Evolutionary conservation across 2,329 filamentous ascomycete genomes (phyloP).

Genomic region (Aspergillus floridensis): DNA sequence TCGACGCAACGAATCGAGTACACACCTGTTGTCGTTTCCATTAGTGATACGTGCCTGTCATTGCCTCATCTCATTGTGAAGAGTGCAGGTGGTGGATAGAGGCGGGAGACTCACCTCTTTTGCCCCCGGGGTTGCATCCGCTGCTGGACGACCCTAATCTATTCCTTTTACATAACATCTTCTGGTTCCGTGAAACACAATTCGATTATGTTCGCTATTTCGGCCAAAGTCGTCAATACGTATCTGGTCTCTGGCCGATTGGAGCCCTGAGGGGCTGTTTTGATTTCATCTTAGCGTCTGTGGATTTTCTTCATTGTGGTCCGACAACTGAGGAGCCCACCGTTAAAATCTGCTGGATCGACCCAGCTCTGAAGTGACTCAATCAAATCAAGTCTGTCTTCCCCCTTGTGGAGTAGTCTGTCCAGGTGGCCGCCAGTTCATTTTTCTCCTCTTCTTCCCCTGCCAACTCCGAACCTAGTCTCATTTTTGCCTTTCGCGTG

Average conservation of each 20-base stretch:
- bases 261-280: neutral
- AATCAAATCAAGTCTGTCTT: slow-evolving; percentile 1
- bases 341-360: neutral
- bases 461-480: neutral
- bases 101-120: neutral
- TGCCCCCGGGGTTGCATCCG: slow-evolving; percentile 17
- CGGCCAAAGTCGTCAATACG: slow-evolving; percentile 11
- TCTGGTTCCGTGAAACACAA: slow-evolving; percentile 12
- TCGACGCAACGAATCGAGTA: neutral
- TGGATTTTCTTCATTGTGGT: neutral
- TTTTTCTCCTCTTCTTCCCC: slow-evolving; percentile 11
- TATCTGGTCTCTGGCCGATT: slow-evolving; percentile 8
- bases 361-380: slow-evolving; percentile 6
- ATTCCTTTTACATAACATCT: slow-evolving; percentile 28
- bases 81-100: neutral
- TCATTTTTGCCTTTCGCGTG: slow-evolving; percentile 5
- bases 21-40: neutral
- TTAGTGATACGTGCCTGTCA: neutral
- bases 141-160: slow-evolving; percentile 3
- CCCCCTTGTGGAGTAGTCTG: slow-evolving; percentile 15
- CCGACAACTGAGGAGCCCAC: slow-evolving; percentile 2
- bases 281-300: slow-evolving; percentile 1
- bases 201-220: slow-evolving; percentile 6
- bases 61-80: neutral
- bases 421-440: slow-evolving; percentile 8